A percentile compares a stretch with the other conserved stretches of the same genome.
phyloP scores from a whole-genome alignment of 2,329 filamentous ascomycete species.

The Elsinoe necatrix region DNA sequence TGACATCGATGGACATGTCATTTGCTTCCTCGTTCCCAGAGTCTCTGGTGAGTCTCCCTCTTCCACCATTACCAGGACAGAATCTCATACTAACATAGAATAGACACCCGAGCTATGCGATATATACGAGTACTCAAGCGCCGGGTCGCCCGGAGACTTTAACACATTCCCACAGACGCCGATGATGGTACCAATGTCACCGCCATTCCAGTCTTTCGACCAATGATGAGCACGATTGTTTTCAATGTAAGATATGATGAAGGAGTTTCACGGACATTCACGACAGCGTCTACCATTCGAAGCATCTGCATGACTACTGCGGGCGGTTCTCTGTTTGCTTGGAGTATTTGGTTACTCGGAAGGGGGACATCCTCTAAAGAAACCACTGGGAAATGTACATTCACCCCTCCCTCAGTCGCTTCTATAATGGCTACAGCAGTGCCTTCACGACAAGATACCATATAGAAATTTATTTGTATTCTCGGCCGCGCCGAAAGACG shows the following conservation, averaged over 20 bases:
- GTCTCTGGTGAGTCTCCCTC: slow-evolving; percentile 24
- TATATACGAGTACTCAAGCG: slow-evolving; percentile 57
- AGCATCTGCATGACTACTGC: slow-evolving; percentile 9
- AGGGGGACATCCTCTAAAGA: not conserved
- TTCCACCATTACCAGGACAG: not conserved
- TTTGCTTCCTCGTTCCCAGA: slow-evolving; percentile 55
- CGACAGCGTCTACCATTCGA: slow-evolving; percentile 4
- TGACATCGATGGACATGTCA: slow-evolving; percentile 56
- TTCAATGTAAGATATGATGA: slow-evolving; percentile 11
- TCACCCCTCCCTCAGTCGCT: slow-evolving; percentile 6
- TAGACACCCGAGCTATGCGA: slow-evolving; percentile 72
- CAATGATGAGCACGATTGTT: slow-evolving; percentile 3
- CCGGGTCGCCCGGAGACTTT: slow-evolving; percentile 36
- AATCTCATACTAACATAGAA: slow-evolving; percentile 23
- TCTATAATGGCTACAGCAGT: not conserved
- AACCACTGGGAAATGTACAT: slow-evolving; percentile 7
- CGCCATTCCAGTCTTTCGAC: slow-evolving; percentile 37
- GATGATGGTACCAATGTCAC: slow-evolving; percentile 63
- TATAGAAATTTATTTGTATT: slow-evolving; percentile 11
- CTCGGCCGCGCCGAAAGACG: slow-evolving; percentile 8
- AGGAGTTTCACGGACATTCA: slow-evolving; percentile 4
- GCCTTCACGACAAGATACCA: not conserved
- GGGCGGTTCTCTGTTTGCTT: slow-evolving; percentile 9
- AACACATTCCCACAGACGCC: slow-evolving; percentile 53
- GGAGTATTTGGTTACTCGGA: slow-evolving; percentile 6